Percentiles rank a stretch among this genome's conserved stretches.
These are phyloP conservation scores for Centella asiatica DNA, from an alignment of 129 eudicot genomes.

Conservation along the genomic window DNA sequence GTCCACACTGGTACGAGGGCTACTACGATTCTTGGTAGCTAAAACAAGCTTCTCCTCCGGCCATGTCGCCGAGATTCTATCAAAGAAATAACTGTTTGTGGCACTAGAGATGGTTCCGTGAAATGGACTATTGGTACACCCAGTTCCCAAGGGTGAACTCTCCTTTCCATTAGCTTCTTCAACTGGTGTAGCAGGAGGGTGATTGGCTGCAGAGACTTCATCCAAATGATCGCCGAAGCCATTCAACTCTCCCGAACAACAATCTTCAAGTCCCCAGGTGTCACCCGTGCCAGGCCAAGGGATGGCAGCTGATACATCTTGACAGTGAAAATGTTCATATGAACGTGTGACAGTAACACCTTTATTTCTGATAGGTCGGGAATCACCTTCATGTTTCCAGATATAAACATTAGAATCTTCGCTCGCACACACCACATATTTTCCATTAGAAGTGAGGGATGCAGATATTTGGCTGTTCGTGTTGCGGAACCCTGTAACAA, in stretches of 20 bases:
- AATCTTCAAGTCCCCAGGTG: constrained; percentile 39
- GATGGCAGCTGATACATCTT: constrained; percentile 82
- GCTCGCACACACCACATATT: constrained; percentile 79
- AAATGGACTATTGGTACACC: constrained; percentile 49
- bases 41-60: constrained; percentile 80
- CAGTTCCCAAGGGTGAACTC: constrained; percentile 40
- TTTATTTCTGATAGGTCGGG: constrained; percentile 67
- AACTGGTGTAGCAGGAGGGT: constrained; percentile 71
- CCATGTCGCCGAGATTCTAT: constrained; percentile 82
- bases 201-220: constrained; percentile 41
- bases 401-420: constrained; percentile 89
- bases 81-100: constrained; percentile 66
- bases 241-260: constrained; percentile 26
- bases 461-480: constrained; percentile 93
- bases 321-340: constrained; percentile 86
- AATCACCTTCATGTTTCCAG: constrained; percentile 89
- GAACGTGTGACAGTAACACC: constrained; percentile 67
- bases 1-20: constrained; percentile 73
- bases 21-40: constrained; percentile 48
- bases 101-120: constrained; percentile 64
- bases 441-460: constrained; percentile 65
- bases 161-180: constrained; percentile 40
- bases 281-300: constrained; percentile 90
- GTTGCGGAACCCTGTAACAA: constrained; percentile 72
- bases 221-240: constrained; percentile 26